Evolutionary conservation across 495 filamentous ascomycete genomes (phyloP), one percentile per base, ranked within the genome.

Genomic region (Hypoxylon trugodes): DNA sequence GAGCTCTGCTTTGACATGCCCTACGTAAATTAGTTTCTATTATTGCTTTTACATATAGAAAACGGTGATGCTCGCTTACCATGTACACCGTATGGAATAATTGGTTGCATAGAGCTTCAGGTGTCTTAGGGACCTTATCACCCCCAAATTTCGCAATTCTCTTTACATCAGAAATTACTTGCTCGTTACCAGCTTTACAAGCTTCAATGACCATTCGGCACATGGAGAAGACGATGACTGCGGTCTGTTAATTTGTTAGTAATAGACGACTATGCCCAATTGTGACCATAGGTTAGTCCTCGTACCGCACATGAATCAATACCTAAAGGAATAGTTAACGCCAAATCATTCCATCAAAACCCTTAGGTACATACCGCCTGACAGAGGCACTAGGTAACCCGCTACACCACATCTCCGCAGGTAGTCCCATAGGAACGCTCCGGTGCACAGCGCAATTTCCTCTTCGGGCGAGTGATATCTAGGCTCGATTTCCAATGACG

Each of bases 381-480:
- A 69, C 1, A 88, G 79, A n/a, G 86, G 85, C 0, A 82, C 71
- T 0, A 82, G 64, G 52, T 83, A 90, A 1, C 88, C 86, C 3
- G 84, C 86, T 12, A 81, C 79, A 12, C 79, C 79, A 13, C 79
- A 88, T 46, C 91, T 71, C 2, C 90, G 79, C 1, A 96, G 83
- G 58, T 96, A 96, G 65, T 96, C 90, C 91, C 92, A 97, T 0
- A 97, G 76, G 79, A 86, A 97, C 69, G 86, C 88, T 1, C 86
- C 90, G 0, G 86, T 82, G 0, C 84, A 83, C 0, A 92, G 77
- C 0, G 87, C 86, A 61, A 94, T 89, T 59, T 96, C 90, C 66
- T 93, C 89, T 68, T 92, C 89, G 0, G 88, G 86, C 0, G 73
- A 66, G 71, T 92, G 87, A 46, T 83, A 85, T 3, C 81, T 74